phyloP scores from a whole-genome alignment of 768 basidiomycete genomes.

The Agrocybe praecox region DNA sequence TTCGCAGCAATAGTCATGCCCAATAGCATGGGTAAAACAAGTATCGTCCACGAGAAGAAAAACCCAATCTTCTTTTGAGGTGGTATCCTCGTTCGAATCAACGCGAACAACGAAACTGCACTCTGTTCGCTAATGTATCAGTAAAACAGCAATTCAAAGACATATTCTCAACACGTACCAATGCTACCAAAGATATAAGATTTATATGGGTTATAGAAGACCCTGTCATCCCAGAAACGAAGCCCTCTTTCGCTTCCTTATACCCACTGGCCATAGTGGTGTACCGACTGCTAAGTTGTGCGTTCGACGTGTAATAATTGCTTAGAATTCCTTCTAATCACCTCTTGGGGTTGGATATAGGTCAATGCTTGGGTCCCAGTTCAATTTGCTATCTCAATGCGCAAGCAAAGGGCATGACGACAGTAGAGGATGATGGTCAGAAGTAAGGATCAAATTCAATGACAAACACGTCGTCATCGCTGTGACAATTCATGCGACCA shows the following conservation, averaged over 20 bases:
- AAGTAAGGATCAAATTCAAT: background rate
- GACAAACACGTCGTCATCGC: too few species aligned
- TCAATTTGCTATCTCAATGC: too few species aligned
- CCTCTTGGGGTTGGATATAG: too few species aligned
- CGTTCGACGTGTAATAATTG: too few species aligned
- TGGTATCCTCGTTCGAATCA: constrained; percentile 51
- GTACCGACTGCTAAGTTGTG: background rate
- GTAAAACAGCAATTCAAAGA: background rate
- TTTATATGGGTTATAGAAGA: constrained; percentile 70
- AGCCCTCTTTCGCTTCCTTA: constrained; percentile 80
- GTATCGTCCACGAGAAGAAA: constrained; percentile 58
- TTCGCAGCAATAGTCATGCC: constrained; percentile 78
- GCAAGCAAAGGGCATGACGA: background rate
- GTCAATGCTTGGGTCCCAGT: too few species aligned
- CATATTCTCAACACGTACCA: constrained; percentile 23
- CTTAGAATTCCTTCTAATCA: too few species aligned
- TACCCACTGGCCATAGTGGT: constrained; percentile 39
- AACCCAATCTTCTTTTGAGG: constrained; percentile 38
- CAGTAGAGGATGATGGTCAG: background rate
- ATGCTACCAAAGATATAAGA: constrained; percentile 49
- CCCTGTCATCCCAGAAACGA: constrained; percentile 75
- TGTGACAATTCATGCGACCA: too few species aligned
- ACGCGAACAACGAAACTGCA: constrained; percentile 72
- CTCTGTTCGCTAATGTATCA: constrained; percentile 41
- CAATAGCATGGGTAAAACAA: constrained; percentile 79